Conservation (phyloP, 805 yeast species). For the Wickerhamiella kazuoi region DNA sequence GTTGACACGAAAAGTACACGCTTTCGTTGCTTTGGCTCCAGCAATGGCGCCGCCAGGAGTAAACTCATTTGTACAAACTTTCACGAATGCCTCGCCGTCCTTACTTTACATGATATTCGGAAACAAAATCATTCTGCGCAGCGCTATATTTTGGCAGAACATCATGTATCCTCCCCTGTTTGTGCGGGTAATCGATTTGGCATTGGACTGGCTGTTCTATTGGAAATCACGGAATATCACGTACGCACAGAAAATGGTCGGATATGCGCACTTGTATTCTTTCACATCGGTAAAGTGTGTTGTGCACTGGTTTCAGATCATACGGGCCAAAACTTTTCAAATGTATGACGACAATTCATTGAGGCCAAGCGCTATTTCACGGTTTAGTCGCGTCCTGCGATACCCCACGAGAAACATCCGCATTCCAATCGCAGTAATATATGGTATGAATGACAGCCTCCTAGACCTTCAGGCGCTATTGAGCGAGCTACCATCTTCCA, state of each 20-base stretch:
- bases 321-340: slow-evolving; percentile 53
- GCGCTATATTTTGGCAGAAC: slow-evolving; percentile 62
- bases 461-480: slow-evolving; percentile 73
- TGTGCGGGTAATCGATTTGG: slow-evolving; percentile 49
- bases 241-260: slow-evolving; percentile 53
- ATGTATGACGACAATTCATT: slow-evolving; percentile 56
- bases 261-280: slow-evolving; percentile 76
- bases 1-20: slow-evolving; percentile 35
- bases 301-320: slow-evolving; percentile 94
- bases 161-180: slow-evolving; percentile 64
- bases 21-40: slow-evolving; percentile 74
- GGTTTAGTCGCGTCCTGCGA: slow-evolving; percentile 33
- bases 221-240: slow-evolving; percentile 67
- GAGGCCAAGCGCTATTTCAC: slow-evolving; percentile 13
- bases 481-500: slow-evolving; percentile 39
- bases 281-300: slow-evolving; percentile 82
- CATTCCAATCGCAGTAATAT: slow-evolving; percentile 59
- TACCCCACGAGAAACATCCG: slow-evolving; percentile 51
- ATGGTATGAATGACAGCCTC: slow-evolving; percentile 65
- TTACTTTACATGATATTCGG: slow-evolving; percentile 60
- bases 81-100: slow-evolving; percentile 61
- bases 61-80: slow-evolving; percentile 51
- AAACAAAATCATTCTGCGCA: slow-evolving; percentile 50
- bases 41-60: slow-evolving; percentile 86
- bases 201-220: slow-evolving; percentile 51